These are phyloP conservation scores for Pseudogymnoascus sp. DNA, from an alignment of 2,329 filamentous ascomycete species.

Conservation along the genomic window DNA sequence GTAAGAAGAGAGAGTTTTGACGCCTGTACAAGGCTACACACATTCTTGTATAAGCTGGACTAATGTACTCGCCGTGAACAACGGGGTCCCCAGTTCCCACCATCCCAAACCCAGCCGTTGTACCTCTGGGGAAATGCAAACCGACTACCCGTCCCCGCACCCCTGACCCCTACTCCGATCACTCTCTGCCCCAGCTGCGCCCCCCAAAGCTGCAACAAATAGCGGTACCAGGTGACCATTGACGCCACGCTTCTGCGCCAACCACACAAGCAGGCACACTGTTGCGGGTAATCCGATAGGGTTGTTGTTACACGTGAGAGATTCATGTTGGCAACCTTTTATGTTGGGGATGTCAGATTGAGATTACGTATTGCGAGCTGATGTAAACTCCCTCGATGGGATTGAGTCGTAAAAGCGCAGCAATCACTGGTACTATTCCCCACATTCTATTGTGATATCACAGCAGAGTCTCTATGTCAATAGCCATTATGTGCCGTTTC, in stretches of 20 bases:
- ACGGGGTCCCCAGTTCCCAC: background rate
- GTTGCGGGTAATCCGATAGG: background rate
- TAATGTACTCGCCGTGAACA: background rate
- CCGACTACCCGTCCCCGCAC: background rate
- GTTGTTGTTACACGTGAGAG: background rate
- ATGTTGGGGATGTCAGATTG: background rate
- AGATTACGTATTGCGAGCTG: background rate
- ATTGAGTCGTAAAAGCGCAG: background rate
- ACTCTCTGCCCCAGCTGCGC: background rate
- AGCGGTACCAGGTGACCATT: background rate
- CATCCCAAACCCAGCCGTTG: background rate
- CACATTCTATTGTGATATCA: background rate
- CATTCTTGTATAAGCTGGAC: background rate
- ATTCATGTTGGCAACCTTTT: background rate
- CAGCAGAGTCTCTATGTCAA: background rate
- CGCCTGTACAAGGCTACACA: background rate
- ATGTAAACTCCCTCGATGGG: background rate
- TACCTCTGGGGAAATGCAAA: background rate
- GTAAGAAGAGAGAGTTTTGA: too few species aligned
- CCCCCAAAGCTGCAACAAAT: background rate
- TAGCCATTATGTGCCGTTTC: background rate
- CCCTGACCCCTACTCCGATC: background rate
- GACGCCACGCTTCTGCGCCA: background rate
- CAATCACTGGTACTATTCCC: background rate
- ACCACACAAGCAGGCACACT: background rate